Evolutionary conservation across 2,329 filamentous ascomycete species (phyloP).

Genomic region (Colletotrichum melonis): DNA sequence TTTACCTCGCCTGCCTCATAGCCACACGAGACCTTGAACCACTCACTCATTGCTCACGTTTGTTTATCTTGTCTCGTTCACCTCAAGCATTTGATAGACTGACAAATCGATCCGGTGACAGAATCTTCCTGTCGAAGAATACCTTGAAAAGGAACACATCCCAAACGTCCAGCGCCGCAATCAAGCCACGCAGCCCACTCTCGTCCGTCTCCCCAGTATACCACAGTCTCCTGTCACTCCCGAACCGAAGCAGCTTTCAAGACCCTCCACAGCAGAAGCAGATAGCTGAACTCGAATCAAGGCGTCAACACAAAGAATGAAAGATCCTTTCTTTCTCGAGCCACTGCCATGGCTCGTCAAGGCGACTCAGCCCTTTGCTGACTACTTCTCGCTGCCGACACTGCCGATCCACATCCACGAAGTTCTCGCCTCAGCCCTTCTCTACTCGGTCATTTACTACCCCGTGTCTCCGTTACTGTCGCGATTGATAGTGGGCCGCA

Average conservation of each 20-base stretch:
- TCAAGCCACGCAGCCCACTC: background rate
- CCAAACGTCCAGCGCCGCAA: background rate
- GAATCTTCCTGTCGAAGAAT: background rate
- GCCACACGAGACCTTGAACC: conserved; percentile 2
- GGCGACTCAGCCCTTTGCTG: conserved; percentile 72
- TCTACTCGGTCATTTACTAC: conserved; percentile 77
- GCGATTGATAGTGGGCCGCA: conserved; percentile 67
- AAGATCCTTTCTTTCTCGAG: conserved; percentile 76
- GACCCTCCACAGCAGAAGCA: background rate
- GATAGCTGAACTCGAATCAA: background rate
- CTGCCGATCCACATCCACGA: conserved; percentile 84
- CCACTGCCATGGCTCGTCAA: conserved; percentile 67
- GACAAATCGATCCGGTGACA: background rate
- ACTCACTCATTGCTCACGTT: background rate
- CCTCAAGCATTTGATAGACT: background rate
- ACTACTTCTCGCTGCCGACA: conserved; percentile 70
- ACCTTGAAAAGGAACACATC: background rate
- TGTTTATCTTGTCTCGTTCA: background rate
- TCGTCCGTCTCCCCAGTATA: background rate
- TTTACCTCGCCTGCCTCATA: background rate
- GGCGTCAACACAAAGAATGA: conserved; percentile 62
- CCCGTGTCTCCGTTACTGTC: conserved; percentile 77
- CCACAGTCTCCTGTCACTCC: background rate
- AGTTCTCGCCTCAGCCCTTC: conserved; percentile 71
- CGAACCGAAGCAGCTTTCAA: background rate